Conservation (phyloP, 202 grass and related monocot species). For the Alloteropsis angusta region DNA sequence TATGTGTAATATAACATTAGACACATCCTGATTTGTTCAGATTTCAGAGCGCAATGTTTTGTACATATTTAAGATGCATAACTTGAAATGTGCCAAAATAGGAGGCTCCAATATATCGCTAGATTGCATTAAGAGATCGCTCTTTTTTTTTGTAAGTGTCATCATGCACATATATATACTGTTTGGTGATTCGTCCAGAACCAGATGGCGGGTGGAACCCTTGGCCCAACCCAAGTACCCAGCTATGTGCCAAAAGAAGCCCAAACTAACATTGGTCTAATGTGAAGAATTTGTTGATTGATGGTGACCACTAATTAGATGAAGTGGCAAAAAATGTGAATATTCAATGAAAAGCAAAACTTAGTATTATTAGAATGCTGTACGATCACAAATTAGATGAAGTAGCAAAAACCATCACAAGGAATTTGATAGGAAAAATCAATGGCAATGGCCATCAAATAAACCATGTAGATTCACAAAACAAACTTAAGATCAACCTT, state of each 20-base stretch:
- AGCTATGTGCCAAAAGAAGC: not conserved
- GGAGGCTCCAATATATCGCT: not conserved
- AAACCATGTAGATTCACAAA: not conserved
- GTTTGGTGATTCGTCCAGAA: not conserved
- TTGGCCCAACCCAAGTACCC: not conserved
- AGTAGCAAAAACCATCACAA: not conserved
- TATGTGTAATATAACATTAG: not conserved
- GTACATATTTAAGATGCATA: not conserved
- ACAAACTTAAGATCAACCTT: not conserved
- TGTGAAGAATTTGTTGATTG: not conserved
- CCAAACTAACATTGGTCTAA: not conserved
- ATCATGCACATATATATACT: not conserved
- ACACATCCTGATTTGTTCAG: not conserved
- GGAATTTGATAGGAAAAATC: not conserved
- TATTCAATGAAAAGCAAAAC: not conserved
- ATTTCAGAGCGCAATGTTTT: not conserved
- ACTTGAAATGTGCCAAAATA: not conserved
- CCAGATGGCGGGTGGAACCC: not conserved
- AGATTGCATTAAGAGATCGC: not conserved
- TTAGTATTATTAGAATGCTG: not conserved
- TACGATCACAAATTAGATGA: not conserved
- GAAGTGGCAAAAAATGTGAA: not conserved
- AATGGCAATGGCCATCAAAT: not conserved
- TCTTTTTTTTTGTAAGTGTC: not conserved
- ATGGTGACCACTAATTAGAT: not conserved